Base-by-base conservation (phyloP, 2,329 filamentous ascomycete species). In the Botryotinia convoluta region DNA sequence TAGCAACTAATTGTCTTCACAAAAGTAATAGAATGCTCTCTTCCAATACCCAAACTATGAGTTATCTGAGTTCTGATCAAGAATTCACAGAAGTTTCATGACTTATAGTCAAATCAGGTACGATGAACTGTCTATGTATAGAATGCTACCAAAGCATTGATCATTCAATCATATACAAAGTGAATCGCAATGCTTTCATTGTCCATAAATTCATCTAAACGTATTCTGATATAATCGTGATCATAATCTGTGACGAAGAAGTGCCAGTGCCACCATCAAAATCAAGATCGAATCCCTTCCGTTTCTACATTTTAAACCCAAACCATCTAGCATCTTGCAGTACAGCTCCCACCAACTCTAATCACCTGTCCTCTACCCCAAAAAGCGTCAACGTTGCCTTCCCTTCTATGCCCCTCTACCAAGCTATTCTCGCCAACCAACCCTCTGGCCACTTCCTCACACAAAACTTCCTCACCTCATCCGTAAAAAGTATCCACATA, bases 401-500 rank as follows among this genome's bases (percentile, higher is more conserved):
- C 18, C 16, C 16, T 16, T 7, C n/a, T 29, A 1, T 29, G 14
- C 6, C 48, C 20, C 37, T 57, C 76, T 84, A 92, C 90, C 91
- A 93, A 51, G 91, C 90, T 69, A 89, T 83, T 80, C 82, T 89
- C 0, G 87, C 90, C 61, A 91, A 71, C 2, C 87, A 74, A 0
- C 90, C 86, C 4, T 83, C 79, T 0, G 91, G 90, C 81, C 85
- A 90, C 71, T 80, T 88, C 72, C 91, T 84, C 2, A 92, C 87
- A 35, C 83, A 82, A 70, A 83, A 90, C 81, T 93, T 93, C 73
- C 91, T 85, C 20, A 77, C 82, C 82, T 93, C 92, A 78, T 94
- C 91, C 14, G 92, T 79, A 22, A 89, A 77, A 69, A 93, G 80
- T 39, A 92, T 84, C 0, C 83, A 88, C 44, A 91, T 74, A 0